Percentiles rank a stretch among this genome's conserved stretches.
Conservation (phyloP, 306 rosid species). For the Ochetophila trinervis region DNA sequence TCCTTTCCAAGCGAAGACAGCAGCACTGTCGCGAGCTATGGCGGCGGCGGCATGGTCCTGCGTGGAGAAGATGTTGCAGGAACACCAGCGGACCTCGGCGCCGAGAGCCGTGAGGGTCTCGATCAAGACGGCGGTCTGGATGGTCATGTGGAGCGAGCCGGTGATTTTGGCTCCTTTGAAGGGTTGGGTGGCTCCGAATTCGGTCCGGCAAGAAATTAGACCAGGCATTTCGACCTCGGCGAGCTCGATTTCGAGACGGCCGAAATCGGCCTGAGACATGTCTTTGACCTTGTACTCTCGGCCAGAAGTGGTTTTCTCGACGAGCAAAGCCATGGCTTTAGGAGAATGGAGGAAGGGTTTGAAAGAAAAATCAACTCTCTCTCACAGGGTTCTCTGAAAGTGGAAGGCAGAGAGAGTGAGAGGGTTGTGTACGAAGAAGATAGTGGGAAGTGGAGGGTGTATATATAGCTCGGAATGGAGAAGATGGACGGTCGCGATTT, state of each 20-base stretch:
- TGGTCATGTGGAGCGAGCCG: constrained; percentile 98
- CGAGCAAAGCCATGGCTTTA: constrained; percentile 54
- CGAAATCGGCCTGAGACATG: constrained; percentile 88
- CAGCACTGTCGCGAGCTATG: constrained; percentile 79
- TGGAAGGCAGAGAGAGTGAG: neutral
- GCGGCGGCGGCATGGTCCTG: constrained; percentile 99
- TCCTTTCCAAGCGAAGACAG: constrained; percentile 96
- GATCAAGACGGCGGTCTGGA: constrained; percentile 93
- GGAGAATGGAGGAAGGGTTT: neutral
- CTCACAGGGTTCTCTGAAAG: neutral
- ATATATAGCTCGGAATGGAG: constrained; percentile 28
- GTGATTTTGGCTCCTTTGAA: constrained; percentile 84
- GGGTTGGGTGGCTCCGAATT: constrained; percentile 73
- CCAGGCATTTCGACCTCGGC: constrained; percentile 99
- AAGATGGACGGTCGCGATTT: constrained; percentile 37
- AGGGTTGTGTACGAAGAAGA: neutral
- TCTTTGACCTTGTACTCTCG: constrained; percentile 97
- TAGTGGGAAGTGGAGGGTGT: neutral
- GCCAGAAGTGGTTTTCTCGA: constrained; percentile 69
- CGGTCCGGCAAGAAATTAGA: constrained; percentile 54
- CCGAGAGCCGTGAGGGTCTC: constrained; percentile 97
- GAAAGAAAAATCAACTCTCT: neutral
- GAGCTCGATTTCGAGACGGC: constrained; percentile 75
- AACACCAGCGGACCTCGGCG: constrained; percentile 94
- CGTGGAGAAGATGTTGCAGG: constrained; percentile 95